phyloP scores from a whole-genome alignment of 1,139 yeast genomes.

The Saccharomyces hybrid region DNA sequence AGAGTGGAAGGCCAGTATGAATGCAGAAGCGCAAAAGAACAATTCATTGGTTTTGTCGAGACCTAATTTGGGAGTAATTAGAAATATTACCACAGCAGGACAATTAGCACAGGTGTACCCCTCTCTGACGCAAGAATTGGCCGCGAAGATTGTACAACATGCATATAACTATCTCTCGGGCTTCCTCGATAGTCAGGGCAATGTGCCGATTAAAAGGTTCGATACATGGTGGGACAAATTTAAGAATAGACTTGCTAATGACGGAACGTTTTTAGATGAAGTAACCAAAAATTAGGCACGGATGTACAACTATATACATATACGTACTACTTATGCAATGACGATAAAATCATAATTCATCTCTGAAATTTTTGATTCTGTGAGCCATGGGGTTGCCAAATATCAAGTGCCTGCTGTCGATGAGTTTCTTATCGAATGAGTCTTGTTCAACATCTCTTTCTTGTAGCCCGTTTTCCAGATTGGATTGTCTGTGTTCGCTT shows the following conservation, averaged over 20 bases:
- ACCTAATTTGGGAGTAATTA: slow-evolving; percentile 11
- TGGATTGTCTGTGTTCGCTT: slow-evolving; percentile 36
- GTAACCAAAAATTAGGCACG: slow-evolving; percentile 20
- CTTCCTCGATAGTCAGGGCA: slow-evolving; percentile 68
- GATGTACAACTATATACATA: not conserved
- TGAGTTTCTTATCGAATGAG: slow-evolving; percentile 40
- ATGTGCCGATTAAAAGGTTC: slow-evolving; percentile 79
- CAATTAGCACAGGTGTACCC: slow-evolving; percentile 32
- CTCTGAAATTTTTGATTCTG: slow-evolving; percentile 26
- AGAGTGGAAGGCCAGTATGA: slow-evolving; percentile 16
- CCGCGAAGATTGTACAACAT: slow-evolving; percentile 81
- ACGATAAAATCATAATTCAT: slow-evolving; percentile 14
- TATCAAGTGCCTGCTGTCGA: slow-evolving; percentile 57
- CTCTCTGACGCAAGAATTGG: slow-evolving; percentile 43
- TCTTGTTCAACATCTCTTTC: slow-evolving; percentile 30
- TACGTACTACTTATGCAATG: slow-evolving; percentile 1
- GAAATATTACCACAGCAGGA: slow-evolving; percentile 31
- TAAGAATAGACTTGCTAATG: slow-evolving; percentile 60
- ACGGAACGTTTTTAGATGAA: slow-evolving; percentile 71
- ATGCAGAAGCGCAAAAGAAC: slow-evolving; percentile 6
- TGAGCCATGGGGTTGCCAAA: slow-evolving; percentile 75
- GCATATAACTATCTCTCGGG: slow-evolving; percentile 88
- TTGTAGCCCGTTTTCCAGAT: slow-evolving; percentile 19
- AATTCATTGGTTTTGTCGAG: slow-evolving; percentile 31
- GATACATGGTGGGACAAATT: slow-evolving; percentile 97